Base-by-base conservation (phyloP, 495 filamentous ascomycete genomes). In the Talaromyces stipitatus region DNA sequence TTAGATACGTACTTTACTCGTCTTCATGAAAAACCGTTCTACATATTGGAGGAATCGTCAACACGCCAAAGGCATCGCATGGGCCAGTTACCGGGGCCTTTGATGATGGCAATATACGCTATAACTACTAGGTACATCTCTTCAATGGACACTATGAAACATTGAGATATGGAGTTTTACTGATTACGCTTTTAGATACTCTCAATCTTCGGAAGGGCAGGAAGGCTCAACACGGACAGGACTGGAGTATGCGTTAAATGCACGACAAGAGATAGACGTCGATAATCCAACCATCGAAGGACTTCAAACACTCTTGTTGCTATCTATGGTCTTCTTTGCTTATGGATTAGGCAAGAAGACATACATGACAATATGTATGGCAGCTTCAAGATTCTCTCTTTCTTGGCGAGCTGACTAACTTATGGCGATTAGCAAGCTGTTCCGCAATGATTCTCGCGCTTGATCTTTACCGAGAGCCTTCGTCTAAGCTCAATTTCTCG, bases 391-490 rank as follows among this genome's bases (percentile, higher is more conserved):
- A n/a, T 4, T 41, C 18, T 56, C 11, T 47, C 36, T 16, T 20
- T n/a, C 22, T 6, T 29, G 26, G 22, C 43, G 29, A 22, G 53
- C 18, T 54, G 30, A 66, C 64, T 51, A 62, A 30, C 18, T 22
- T 53, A 10, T 48, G 7, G 12, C 20, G 12, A 33, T 12, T 60
- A 92, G 88, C 86, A 59, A 90, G 79, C 58, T 88, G 86, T 16
- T 83, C 89, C 33, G 87, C 86, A 9, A 92, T 92, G 89, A 84
- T 85, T 9, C 79, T 91, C 62, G 87, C 88, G 11, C 75, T 92
- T 11, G 87, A 88, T 60, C 70, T 92, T 29, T 86, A 92, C 61
- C 83, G 87, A 11, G 82, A 92, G 70, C 71, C 83, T 16, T 82
- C 88, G 26, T 57, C 73, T 32, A 78, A 80, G 45, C 64, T 78